A percentile compares a stretch with the other conserved stretches of the same genome.
phyloP scores from a whole-genome alignment of 176 grass and related monocot species.

The Rhipidocladum racemiflorum region DNA sequence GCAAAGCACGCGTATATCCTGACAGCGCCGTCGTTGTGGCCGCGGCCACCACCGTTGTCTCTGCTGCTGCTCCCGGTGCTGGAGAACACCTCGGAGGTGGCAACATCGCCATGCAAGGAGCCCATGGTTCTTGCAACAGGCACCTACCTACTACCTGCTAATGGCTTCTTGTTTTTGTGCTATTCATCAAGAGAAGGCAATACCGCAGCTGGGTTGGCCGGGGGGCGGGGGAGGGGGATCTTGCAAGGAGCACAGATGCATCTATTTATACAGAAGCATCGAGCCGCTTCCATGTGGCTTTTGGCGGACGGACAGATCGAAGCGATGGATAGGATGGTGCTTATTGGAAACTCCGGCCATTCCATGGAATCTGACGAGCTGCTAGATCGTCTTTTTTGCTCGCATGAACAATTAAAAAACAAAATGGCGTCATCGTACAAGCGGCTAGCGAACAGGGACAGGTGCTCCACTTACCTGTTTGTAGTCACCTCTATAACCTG shows the following conservation, averaged over 20 bases:
- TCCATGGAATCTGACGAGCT: constrained; percentile 9
- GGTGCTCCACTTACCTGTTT: not conserved
- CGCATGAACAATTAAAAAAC: not conserved
- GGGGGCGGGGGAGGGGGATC: constrained; percentile 47
- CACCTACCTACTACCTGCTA: not conserved
- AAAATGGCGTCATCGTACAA: not conserved
- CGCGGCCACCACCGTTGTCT: not conserved
- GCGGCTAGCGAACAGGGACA: not conserved
- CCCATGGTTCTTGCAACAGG: constrained; percentile 35
- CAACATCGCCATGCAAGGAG: constrained; percentile 33
- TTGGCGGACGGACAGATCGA: constrained; percentile 31
- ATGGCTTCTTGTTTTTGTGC: not conserved
- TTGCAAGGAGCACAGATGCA: not conserved
- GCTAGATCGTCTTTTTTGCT: constrained; percentile 33
- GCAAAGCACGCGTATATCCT: constrained; percentile 58
- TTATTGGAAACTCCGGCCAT: constrained; percentile 39
- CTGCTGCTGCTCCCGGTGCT: constrained; percentile 41
- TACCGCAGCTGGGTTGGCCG: not conserved
- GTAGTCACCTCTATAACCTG: too few species aligned
- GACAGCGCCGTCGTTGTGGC: not conserved
- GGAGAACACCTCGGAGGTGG: constrained; percentile 27
- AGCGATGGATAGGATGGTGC: not conserved
- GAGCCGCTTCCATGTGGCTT: constrained; percentile 6
- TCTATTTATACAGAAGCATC: constrained; percentile 4
- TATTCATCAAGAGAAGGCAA: not conserved